Evolutionary conservation across 306 rosid genomes (phyloP).

Genomic region (Cercis canadensis): DNA sequence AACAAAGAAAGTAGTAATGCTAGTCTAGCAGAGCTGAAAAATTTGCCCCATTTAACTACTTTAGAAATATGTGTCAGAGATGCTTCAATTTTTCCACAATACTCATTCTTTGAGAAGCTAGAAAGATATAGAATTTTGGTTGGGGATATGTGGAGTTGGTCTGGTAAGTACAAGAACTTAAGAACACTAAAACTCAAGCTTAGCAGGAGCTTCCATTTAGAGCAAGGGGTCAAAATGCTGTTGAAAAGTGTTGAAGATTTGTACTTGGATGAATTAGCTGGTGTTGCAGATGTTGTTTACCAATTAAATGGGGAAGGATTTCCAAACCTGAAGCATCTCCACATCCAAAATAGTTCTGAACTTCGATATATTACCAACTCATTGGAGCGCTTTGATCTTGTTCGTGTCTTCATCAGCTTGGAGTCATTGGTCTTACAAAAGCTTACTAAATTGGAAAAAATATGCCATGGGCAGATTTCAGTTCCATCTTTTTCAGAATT

Average conservation of each 20-base stretch:
- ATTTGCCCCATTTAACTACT: neutral
- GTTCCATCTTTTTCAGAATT: neutral
- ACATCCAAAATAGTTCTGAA: conserved; percentile 4
- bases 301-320: neutral
- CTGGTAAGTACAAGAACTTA: neutral
- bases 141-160: conserved; percentile 3
- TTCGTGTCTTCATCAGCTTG: neutral
- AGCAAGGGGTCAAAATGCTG: neutral
- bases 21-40: neutral
- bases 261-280: neutral
- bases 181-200: neutral
- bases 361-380: neutral
- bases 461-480: neutral
- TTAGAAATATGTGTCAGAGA: neutral
- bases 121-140: neutral
- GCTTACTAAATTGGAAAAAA: neutral
- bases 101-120: neutral
- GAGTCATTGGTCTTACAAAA: neutral
- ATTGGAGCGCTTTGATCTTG: neutral
- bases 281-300: neutral
- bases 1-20: neutral
- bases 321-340: neutral
- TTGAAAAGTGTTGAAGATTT: neutral
- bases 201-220: neutral
- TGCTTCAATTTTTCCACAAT: neutral